Conservation (phyloP, 1,139 yeast genomes). For the Kluyveromyces sp. region DNA sequence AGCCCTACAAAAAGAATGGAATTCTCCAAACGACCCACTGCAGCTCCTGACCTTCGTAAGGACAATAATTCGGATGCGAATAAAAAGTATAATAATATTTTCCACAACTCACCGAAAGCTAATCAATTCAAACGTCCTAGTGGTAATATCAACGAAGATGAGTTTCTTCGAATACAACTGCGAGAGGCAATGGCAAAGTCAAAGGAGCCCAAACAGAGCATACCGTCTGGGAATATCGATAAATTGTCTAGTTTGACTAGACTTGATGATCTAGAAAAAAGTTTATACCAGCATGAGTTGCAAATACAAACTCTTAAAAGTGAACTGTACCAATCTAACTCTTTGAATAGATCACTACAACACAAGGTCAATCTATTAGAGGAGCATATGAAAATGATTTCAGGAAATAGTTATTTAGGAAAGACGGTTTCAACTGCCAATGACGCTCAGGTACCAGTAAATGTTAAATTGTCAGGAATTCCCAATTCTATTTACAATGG, state of each 20-base stretch:
- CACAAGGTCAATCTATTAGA: constrained; percentile 7
- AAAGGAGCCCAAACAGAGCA: neutral
- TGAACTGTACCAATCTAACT: constrained; percentile 6
- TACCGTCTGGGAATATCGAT: constrained; percentile 2
- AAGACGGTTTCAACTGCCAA: neutral
- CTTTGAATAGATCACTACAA: constrained; percentile 6
- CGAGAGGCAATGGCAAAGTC: constrained; percentile 10
- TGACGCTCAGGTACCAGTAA: neutral
- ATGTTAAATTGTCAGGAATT: neutral
- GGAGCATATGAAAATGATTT: constrained; percentile 1
- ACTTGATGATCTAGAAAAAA: constrained; percentile 3
- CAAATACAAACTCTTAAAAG: constrained; percentile 7
- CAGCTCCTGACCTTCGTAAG: neutral
- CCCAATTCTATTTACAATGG: neutral
- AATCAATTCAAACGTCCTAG: neutral
- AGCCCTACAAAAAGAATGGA: constrained; percentile 9
- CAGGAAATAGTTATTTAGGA: neutral
- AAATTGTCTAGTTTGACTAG: constrained; percentile 2
- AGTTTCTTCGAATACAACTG: constrained; percentile 14
- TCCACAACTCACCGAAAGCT: too few species aligned
- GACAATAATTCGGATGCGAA: neutral
- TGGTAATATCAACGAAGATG: constrained; percentile 4
- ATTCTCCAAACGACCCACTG: constrained; percentile 1
- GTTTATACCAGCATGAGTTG: constrained; percentile 7
- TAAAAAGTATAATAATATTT: too few species aligned